Base-by-base conservation (phyloP, 2,329 filamentous ascomycete genomes). In the Chrysoporthe deuterocubensis region DNA sequence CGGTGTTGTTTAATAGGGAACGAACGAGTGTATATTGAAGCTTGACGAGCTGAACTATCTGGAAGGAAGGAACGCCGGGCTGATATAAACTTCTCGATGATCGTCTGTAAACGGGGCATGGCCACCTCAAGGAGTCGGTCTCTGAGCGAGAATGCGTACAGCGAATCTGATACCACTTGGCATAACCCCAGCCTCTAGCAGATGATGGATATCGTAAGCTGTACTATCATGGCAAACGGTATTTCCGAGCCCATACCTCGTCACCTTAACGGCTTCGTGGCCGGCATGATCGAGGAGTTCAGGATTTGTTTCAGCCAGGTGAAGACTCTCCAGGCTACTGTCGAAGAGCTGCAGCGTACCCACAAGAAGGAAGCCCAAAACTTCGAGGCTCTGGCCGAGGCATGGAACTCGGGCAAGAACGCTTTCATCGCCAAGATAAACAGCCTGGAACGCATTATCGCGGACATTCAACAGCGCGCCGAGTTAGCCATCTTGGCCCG, bases 171-270 rank as follows among this genome's bases (percentile, higher is more conserved):
- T 18, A n/a, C 44, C n/a, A 68, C 54, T 46, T 71, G 65, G 65
- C 52, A 65, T 59, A 70, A 67, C n/a, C 67, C 69, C 34, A 67
- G 14, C 26, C 65, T 70, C 11, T 56, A 56, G 44, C 69, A 69
- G 61, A 71, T 71, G 65, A 54, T 71, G 43, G 69, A 71, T 32
- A 71, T 62, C 7, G 62, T 71, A 14, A 44, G 59, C 18, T 67
- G 57, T 26, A 21, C 62, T n/a, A 65, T 71, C 54, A 68, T 68
- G 67, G 44, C 44, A 40, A 68, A 68, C 32, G 69, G 67, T 14
- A 52, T 56, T 32, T 65, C 56, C n/a, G 62, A 64, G 32, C 69
- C 69, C 50, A 70, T 71, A 16, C 65, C 67, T 37, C 67, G 65
- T n/a, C 65, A 70, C 42, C 65, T 69, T 62, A 71, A 70, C 42